Evolutionary conservation across 305 asterid species (phyloP).

Genomic region (Fraxinus sp.): DNA sequence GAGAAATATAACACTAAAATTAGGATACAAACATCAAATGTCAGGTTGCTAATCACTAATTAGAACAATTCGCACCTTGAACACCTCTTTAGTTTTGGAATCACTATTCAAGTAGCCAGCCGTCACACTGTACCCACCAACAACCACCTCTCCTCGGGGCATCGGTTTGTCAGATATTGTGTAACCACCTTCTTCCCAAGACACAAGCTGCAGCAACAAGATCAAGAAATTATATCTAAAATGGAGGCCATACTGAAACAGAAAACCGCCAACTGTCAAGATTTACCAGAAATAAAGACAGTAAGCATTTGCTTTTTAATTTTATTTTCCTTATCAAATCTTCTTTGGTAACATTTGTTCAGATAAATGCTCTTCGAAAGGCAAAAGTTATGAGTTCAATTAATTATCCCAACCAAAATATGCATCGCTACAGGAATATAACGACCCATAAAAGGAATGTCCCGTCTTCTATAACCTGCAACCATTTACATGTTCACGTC

Average conservation of each 20-base stretch:
- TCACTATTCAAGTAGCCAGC: constrained; percentile 85
- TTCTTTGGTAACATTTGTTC: constrained; percentile 5
- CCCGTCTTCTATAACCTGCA: not conserved
- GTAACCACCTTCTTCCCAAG: constrained; percentile 96
- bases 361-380: not conserved
- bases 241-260: not conserved
- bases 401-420: not conserved
- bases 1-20: constrained; percentile 13
- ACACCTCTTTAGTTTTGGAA: constrained; percentile 72
- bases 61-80: constrained; percentile 44
- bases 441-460: not conserved
- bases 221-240: constrained; percentile 9
- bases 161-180: constrained; percentile 66
- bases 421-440: not conserved
- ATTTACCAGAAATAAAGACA: not conserved
- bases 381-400: not conserved
- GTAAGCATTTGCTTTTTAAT: not conserved
- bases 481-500: not conserved
- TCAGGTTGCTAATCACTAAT: not conserved
- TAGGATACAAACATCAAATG: not conserved
- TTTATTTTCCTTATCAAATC: not conserved
- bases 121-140: constrained; percentile 83
- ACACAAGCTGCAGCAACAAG: constrained; percentile 59
- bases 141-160: constrained; percentile 94
- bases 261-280: not conserved